phyloP scores from a whole-genome alignment of 768 basidiomycete genomes.

The Coprinellus micaceus region DNA sequence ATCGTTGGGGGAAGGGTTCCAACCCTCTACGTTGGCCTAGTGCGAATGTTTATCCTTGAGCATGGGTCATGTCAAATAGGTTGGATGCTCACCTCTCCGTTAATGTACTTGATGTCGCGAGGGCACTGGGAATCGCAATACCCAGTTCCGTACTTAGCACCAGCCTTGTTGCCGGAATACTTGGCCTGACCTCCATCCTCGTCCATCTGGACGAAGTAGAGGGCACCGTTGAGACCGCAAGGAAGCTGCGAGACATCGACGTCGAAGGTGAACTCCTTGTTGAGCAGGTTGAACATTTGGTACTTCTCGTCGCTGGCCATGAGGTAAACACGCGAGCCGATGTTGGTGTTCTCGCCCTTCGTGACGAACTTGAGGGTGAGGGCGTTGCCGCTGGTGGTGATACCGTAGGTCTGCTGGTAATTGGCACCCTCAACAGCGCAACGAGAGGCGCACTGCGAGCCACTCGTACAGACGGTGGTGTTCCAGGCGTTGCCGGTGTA shows the following conservation, averaged over 20 bases:
- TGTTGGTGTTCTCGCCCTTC: constrained; percentile 31
- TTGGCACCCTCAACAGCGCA: constrained; percentile 46
- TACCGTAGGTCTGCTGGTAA: constrained; percentile 48
- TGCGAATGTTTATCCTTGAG: constrained; percentile 6
- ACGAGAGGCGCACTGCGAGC: constrained; percentile 41
- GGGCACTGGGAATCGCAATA: constrained; percentile 49
- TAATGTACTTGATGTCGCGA: constrained; percentile 54
- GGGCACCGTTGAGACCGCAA: constrained; percentile 57
- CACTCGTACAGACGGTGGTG: constrained; percentile 45
- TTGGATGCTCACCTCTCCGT: constrained; percentile 37
- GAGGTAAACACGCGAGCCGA: constrained; percentile 48
- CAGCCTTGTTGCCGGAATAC: constrained; percentile 50
- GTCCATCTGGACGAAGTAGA: constrained; percentile 56
- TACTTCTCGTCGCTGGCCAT: constrained; percentile 43
- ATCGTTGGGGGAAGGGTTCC: constrained; percentile 34
- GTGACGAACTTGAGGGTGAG: constrained; percentile 50
- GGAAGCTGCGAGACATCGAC: constrained; percentile 55
- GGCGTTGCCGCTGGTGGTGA: constrained; percentile 43
- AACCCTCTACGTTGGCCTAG: constrained; percentile 46
- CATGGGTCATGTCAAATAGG: not conserved
- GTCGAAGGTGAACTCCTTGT: constrained; percentile 59
- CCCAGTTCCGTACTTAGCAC: constrained; percentile 39
- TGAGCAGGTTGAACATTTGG: constrained; percentile 41
- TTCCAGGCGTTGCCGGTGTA: constrained; percentile 60
- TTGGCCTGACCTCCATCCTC: constrained; percentile 47